Conservation (phyloP, 176 grass and related monocot genomes). For the Triticum timopheevii region DNA sequence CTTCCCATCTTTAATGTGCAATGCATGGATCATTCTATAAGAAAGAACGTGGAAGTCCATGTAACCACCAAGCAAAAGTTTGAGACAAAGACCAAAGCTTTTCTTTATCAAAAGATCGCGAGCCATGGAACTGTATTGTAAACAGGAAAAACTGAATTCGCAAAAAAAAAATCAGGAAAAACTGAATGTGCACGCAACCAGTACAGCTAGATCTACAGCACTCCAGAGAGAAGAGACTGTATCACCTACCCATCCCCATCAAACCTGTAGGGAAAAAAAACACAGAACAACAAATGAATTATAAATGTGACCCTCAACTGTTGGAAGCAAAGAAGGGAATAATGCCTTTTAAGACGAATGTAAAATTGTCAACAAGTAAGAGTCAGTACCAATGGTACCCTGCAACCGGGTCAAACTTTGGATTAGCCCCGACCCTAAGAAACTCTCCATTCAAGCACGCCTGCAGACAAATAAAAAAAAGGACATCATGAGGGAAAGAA, state of each 20-base stretch:
- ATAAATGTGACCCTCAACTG: background rate
- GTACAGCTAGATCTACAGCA: background rate
- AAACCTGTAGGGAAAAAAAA: slow-evolving; percentile 52
- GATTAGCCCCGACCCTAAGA: slow-evolving; percentile 80
- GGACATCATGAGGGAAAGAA: background rate
- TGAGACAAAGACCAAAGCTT: too few relatives aligned
- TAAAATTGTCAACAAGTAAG: background rate
- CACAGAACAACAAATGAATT: background rate
- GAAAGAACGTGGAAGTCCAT: background rate
- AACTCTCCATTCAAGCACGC: slow-evolving; percentile 92
- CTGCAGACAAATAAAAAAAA: slow-evolving; percentile 18
- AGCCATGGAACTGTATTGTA: background rate
- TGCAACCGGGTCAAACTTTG: slow-evolving; percentile 78
- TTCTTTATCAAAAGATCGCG: background rate
- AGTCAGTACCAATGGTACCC: slow-evolving; percentile 76
- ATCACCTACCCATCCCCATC: slow-evolving; percentile 91
- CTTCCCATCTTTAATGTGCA: slow-evolving; percentile 87
- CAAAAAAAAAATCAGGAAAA: background rate
- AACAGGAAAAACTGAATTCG: background rate
- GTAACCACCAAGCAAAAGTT: background rate
- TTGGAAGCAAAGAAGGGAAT: background rate
- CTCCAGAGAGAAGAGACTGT: background rate
- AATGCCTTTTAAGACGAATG: background rate
- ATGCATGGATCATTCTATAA: slow-evolving; percentile 89
- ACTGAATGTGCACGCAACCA: background rate